Conservation (phyloP, 768 basidiomycete species). For the Termitomyces sp. region DNA sequence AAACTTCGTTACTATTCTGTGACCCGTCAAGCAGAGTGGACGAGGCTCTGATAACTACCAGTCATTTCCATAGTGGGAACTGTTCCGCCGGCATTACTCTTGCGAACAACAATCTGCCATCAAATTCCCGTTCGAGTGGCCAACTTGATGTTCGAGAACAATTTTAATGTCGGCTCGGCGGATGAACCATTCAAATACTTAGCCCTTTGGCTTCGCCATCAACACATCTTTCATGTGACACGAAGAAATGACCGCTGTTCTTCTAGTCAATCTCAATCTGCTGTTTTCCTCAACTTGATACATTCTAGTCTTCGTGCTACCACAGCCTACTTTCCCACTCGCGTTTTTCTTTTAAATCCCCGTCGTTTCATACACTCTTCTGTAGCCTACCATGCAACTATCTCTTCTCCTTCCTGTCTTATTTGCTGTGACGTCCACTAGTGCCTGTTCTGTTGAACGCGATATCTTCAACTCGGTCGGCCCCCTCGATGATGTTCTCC, state of each 20-base stretch:
- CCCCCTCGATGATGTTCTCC: not conserved
- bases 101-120: too few species aligned
- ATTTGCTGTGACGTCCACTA: not conserved
- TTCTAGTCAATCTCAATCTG: not conserved
- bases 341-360: not conserved
- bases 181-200: not conserved
- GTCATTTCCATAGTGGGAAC: too few species aligned
- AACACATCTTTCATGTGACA: not conserved
- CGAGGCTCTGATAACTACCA: too few species aligned
- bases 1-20: too few species aligned
- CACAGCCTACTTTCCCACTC: not conserved
- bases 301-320: not conserved
- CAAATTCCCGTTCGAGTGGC: too few species aligned
- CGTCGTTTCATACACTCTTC: not conserved
- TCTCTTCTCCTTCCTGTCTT: not conserved
- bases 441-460: not conserved
- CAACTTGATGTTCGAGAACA: not conserved
- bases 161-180: not conserved
- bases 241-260: not conserved
- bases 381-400: not conserved
- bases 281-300: not conserved
- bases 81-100: too few species aligned
- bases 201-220: not conserved
- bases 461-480: not conserved
- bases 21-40: too few species aligned